Conservation (phyloP, 108 stramenopile species). For the Skeletonema tropicum region DNA sequence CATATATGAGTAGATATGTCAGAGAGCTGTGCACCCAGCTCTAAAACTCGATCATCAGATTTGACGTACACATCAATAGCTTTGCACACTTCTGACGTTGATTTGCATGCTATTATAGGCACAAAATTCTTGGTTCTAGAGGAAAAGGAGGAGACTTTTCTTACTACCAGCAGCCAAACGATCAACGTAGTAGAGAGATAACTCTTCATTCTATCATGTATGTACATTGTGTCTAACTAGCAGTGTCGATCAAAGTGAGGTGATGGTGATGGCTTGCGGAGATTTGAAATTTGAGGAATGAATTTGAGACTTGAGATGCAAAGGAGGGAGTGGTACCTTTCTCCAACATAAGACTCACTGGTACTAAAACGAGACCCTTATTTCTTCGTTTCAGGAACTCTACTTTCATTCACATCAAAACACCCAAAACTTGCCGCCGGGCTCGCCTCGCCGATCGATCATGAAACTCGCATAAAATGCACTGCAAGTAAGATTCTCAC, state of each 20-base stretch:
- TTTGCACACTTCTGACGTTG: background rate
- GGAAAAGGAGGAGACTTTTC: background rate
- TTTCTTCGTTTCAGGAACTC: too few species aligned
- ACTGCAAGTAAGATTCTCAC: too few species aligned
- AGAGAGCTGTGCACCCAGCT: background rate
- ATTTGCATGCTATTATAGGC: background rate
- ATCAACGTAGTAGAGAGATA: background rate
- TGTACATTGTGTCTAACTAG: too few species aligned
- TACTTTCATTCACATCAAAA: background rate
- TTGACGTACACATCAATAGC: background rate
- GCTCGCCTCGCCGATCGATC: background rate
- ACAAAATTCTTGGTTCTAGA: slow-evolving; percentile 1
- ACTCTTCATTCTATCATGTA: background rate
- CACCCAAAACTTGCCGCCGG: background rate
- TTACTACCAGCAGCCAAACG: background rate
- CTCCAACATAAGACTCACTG: too few species aligned
- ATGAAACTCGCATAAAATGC: background rate
- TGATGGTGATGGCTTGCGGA: too few species aligned
- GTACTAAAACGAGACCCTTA: too few species aligned
- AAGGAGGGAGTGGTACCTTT: too few species aligned
- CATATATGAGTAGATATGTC: slow-evolving; percentile 10
- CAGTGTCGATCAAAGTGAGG: too few species aligned
- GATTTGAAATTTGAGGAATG: too few species aligned
- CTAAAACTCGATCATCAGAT: background rate
- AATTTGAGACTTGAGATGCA: too few species aligned